phyloP scores from a whole-genome alignment of 768 basidiomycete genomes.

The Amanita jacksonii region DNA sequence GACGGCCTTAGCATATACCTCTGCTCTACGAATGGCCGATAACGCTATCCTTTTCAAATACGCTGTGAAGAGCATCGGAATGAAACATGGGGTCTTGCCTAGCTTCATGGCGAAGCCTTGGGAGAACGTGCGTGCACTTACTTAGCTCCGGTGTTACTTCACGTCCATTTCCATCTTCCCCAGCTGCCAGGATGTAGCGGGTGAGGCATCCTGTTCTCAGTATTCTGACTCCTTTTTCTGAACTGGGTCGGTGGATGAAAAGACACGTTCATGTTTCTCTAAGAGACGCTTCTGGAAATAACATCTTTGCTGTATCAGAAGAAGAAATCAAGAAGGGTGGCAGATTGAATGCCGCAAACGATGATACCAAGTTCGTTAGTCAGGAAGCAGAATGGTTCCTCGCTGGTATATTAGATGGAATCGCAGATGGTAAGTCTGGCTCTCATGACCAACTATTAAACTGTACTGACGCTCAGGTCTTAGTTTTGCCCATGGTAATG shows the following conservation, averaged over 20 bases:
- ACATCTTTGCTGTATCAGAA: constrained; percentile 69
- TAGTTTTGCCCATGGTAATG: constrained; percentile 76
- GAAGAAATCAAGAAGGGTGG: constrained; percentile 49
- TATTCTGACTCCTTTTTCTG: neutral
- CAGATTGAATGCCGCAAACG: constrained; percentile 58
- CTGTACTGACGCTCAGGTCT: neutral
- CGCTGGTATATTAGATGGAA: constrained; percentile 85
- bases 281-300: constrained; percentile 54
- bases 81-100: constrained; percentile 80
- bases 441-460: neutral
- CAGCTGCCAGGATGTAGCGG: constrained; percentile 95
- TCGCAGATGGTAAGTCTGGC: constrained; percentile 65
- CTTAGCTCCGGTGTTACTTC: neutral
- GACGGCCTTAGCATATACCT: constrained; percentile 80
- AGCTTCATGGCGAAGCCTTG: constrained; percentile 99
- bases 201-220: constrained; percentile 25
- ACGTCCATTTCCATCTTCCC: constrained; percentile 6
- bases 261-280: constrained; percentile 93
- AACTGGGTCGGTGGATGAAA: too few relatives aligned
- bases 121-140: constrained; percentile 57
- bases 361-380: constrained; percentile 81
- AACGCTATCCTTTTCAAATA: constrained; percentile 92
- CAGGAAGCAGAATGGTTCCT: constrained; percentile 85
- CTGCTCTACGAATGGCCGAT: constrained; percentile 75
- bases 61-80: constrained; percentile 84